Evolutionary conservation across 108 stramenopile genomes (phyloP).

Genomic region (Seminavis robusta): DNA sequence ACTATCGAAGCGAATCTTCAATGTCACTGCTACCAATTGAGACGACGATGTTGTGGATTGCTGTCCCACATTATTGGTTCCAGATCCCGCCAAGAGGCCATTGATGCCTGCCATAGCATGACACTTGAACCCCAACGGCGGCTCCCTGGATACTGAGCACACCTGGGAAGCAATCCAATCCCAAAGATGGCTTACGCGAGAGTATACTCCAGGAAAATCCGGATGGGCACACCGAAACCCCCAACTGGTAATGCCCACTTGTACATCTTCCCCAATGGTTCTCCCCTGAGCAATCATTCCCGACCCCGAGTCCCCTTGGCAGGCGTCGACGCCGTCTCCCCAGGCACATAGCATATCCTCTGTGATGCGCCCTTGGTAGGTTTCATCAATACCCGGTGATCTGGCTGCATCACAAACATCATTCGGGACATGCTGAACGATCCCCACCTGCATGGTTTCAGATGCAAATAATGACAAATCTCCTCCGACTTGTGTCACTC

Average conservation of each 20-base stretch:
- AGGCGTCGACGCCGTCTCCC: conserved; percentile 42
- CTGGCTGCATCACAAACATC: conserved; percentile 18
- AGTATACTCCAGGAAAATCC: conserved; percentile 50
- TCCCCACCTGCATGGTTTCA: conserved; percentile 21
- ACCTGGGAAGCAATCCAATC: conserved; percentile 51
- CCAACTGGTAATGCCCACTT: conserved; percentile 28
- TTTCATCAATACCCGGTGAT: conserved; percentile 17
- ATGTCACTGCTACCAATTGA: conserved; percentile 17
- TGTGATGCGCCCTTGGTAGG: conserved; percentile 33
- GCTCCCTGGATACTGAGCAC: conserved; percentile 34
- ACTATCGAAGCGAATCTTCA: conserved; percentile 20
- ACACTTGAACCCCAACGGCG: conserved; percentile 48
- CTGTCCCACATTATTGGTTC: too few species aligned
- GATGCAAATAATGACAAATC: not conserved
- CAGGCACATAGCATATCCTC: conserved; percentile 61
- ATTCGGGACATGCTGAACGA: conserved; percentile 27
- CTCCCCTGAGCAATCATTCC: conserved; percentile 18
- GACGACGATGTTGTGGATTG: not conserved
- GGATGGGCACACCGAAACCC: conserved; percentile 25
- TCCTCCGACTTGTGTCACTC: conserved; percentile 24
- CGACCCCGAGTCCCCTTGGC: conserved; percentile 47
- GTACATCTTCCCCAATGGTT: conserved; percentile 17
- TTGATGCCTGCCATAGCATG: too few species aligned
- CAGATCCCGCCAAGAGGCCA: too few species aligned
- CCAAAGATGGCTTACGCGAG: conserved; percentile 33